Evolutionary conservation across 1,284 basidiomycete genomes (phyloP).

Genomic region (Meira miltonrushii): DNA sequence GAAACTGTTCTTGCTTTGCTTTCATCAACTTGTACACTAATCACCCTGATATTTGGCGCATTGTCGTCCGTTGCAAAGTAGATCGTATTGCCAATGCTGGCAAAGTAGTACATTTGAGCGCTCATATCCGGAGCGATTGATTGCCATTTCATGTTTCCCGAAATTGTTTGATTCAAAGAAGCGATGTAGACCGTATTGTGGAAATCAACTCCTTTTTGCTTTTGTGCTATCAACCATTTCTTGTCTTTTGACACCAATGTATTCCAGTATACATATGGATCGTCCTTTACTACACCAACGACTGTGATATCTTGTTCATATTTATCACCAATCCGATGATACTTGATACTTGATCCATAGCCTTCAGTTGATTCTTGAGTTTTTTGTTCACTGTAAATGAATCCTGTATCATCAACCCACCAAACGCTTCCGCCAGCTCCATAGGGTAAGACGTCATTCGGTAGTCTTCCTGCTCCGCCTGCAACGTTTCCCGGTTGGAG

Average conservation of each 20-base stretch:
- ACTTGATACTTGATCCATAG: slow-evolving; percentile 6
- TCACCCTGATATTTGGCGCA: not conserved
- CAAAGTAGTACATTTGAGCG: slow-evolving; percentile 36
- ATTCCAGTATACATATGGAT: not conserved
- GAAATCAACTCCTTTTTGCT: slow-evolving; percentile 44
- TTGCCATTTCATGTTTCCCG: slow-evolving; percentile 33
- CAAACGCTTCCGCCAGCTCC: too few relatives aligned
- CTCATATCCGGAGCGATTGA: slow-evolving; percentile 39
- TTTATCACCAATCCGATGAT: slow-evolving; percentile 42
- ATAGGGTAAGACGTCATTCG: too few relatives aligned
- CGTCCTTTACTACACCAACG: slow-evolving; percentile 4
- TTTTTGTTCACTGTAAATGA: too few relatives aligned
- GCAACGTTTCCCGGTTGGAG: too few relatives aligned
- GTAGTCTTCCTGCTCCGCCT: too few relatives aligned
- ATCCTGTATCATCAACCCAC: too few relatives aligned
- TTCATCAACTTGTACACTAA: not conserved
- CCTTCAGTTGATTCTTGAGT: too few relatives aligned
- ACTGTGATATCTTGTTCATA: slow-evolving; percentile 43
- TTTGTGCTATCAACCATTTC: slow-evolving; percentile 35
- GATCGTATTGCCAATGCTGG: slow-evolving; percentile 42
- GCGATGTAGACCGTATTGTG: slow-evolving; percentile 38
- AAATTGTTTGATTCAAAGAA: slow-evolving; percentile 22
- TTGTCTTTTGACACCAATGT: slow-evolving; percentile 20
- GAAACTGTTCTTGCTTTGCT: not conserved
- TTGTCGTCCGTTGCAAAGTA: slow-evolving; percentile 49